Evolutionary conservation across 2,329 filamentous ascomycete genomes (phyloP).

Genomic region (Fusarium anthophilum): DNA sequence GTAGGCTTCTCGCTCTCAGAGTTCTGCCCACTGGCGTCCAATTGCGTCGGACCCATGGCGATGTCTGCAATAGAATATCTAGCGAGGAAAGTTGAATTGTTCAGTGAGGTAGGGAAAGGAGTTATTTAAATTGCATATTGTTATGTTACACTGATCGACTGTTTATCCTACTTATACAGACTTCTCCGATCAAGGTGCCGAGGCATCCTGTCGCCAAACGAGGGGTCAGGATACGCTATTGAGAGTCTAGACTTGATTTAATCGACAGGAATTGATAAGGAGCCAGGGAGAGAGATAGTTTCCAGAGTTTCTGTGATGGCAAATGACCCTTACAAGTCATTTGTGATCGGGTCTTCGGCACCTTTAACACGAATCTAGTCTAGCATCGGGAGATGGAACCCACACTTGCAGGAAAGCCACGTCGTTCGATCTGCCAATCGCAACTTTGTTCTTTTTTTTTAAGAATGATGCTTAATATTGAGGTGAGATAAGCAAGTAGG

Average conservation of each 20-base stretch:
- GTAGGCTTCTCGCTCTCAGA: background rate
- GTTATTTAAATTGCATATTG: accelerated
- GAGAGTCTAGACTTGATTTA: background rate
- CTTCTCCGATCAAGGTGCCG: background rate
- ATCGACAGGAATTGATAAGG: background rate
- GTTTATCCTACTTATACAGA: background rate
- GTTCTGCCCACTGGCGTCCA: background rate
- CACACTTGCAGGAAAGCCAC: background rate
- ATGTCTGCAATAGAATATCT: background rate
- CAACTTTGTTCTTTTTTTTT: background rate
- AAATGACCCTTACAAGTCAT: background rate
- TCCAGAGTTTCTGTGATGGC: background rate
- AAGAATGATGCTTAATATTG: background rate
- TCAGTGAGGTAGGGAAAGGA: accelerated
- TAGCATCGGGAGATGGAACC: background rate
- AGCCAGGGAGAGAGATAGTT: background rate
- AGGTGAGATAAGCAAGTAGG: accelerated
- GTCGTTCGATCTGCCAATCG: background rate
- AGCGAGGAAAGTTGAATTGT: accelerated
- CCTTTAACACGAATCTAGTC: background rate
- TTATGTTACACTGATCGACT: background rate
- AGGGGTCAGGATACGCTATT: background rate
- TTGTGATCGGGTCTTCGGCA: background rate
- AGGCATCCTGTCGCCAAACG: background rate
- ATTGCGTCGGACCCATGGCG: background rate